Conservation (phyloP, 2,329 filamentous ascomycete species). For the Colletotrichum melonis region DNA sequence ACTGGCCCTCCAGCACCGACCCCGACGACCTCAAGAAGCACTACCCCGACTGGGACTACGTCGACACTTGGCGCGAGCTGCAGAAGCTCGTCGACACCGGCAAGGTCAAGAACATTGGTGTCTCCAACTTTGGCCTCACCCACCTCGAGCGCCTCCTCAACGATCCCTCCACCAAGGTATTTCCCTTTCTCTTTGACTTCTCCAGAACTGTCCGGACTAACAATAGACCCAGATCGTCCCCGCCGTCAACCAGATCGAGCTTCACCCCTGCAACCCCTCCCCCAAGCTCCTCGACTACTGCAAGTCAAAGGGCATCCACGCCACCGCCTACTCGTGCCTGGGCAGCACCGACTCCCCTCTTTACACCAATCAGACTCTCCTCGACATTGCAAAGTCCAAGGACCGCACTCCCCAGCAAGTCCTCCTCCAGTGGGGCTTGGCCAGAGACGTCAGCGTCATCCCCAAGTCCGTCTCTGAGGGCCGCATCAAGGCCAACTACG, state of each 20-base stretch:
- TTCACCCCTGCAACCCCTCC: conserved; percentile 85
- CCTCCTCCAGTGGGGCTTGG: conserved; percentile 82
- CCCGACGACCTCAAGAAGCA: conserved; percentile 74
- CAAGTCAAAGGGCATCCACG: conserved; percentile 79
- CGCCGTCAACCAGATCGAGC: conserved; percentile 85
- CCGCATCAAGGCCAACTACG: conserved; percentile 81
- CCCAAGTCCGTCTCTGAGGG: conserved; percentile 83
- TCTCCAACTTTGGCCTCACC: conserved; percentile 86
- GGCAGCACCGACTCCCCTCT: conserved; percentile 78
- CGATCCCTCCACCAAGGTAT: conserved; percentile 71
- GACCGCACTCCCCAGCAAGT: conserved; percentile 80
- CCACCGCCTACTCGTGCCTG: conserved; percentile 79
- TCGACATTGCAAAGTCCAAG: conserved; percentile 72
- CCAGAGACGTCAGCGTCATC: conserved; percentile 85
- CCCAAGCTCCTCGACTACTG: conserved; percentile 81
- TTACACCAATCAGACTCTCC: conserved; percentile 73
- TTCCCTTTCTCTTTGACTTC: conserved; percentile 12
- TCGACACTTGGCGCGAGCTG: conserved; percentile 81
- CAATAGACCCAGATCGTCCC: conserved; percentile 57
- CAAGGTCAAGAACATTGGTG: conserved; percentile 84
- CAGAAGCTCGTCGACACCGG: conserved; percentile 75
- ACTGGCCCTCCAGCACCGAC: conserved; percentile 76
- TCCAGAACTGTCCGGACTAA: neutral
- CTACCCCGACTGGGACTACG: conserved; percentile 82
- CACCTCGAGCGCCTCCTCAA: conserved; percentile 83